Evolutionary conservation across 1,139 yeast species (phyloP), one percentile per base, ranked within the genome.

Genomic region (Wickerhamomyces sp.): DNA sequence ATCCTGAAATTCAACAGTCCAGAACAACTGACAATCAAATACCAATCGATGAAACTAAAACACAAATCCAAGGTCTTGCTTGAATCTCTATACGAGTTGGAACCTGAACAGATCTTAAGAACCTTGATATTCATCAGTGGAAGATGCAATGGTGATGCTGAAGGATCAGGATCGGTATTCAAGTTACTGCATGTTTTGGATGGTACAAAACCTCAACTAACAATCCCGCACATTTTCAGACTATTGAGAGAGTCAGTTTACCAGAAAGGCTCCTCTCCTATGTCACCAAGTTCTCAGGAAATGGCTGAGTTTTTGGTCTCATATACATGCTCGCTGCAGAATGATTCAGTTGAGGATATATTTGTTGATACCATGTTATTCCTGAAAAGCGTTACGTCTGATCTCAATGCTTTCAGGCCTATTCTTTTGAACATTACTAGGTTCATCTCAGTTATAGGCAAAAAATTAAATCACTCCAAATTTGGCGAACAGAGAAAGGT

Each of bases 161-260:
- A 61, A 56, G 45, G 63, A 57, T 37, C 56, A 9, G 47, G 61
- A 27, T 11, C 31, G 31, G 64, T 73, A 7, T 72, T 75, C 53
- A 84, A 84, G 54, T 58, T 88, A 5, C 65, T 86, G 29, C 90
- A 86, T 62, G 82, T 87, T 10, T 68, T 93, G 41, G 97, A 91
- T 65, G 94, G 95, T 0, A 86, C 96, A 3, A 78, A 88, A 51
- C 85, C 95, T 0, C 88, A 83, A 48, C 58, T 79, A 6, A 86
- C 95, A 0, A 68, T 90, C 23, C 94, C 95, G 11, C 51, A 48
- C 35, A 55, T 58, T 26, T 55, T 54, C 42, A 48, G 47, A 26
- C 34, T 57, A 7, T 45, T 53, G 29, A 42, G 32, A 10, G 46
- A 40, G 2, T 37, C 51, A 2, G 34, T 42, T 9, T 38, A 45